Percentiles rank a stretch among this genome's conserved stretches.
These are phyloP conservation scores for Picea mariana DNA, from an alignment of 83 land plant genomes.

Conservation along the genomic window DNA sequence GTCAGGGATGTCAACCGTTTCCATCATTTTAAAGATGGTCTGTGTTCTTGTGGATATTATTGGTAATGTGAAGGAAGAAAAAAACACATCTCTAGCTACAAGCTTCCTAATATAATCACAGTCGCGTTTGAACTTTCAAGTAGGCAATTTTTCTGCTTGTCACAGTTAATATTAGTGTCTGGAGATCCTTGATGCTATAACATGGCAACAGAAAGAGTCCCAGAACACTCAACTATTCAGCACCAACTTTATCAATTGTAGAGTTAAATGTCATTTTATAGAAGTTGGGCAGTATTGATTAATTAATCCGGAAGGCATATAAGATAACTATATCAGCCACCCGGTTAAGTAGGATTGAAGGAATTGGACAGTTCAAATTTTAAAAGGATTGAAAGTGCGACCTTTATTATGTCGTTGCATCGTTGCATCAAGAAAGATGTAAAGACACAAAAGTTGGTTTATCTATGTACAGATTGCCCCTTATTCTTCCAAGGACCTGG, in stretches of 20 bases:
- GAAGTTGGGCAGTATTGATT: constrained; percentile 6
- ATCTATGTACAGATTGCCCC: too few species aligned
- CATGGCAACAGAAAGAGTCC: neutral
- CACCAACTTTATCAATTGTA: neutral
- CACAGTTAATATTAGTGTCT: neutral
- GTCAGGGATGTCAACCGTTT: too few species aligned
- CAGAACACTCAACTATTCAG: neutral
- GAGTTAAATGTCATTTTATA: neutral
- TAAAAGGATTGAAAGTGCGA: neutral
- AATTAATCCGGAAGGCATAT: neutral
- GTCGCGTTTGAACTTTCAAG: too few species aligned
- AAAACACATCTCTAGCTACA: too few species aligned
- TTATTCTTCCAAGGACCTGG: too few species aligned
- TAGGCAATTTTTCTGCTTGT: neutral
- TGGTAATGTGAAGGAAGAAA: too few species aligned
- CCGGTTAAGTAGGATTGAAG: neutral
- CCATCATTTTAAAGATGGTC: too few species aligned
- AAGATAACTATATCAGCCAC: neutral
- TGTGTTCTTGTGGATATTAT: too few species aligned
- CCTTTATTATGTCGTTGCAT: neutral
- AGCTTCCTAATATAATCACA: too few species aligned
- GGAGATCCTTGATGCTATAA: neutral
- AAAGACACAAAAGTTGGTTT: too few species aligned
- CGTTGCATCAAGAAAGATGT: neutral
- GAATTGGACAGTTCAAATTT: neutral